These are phyloP conservation scores for Fragaria ananassa DNA, from an alignment of 306 rosid species.

Conservation along the genomic window DNA sequence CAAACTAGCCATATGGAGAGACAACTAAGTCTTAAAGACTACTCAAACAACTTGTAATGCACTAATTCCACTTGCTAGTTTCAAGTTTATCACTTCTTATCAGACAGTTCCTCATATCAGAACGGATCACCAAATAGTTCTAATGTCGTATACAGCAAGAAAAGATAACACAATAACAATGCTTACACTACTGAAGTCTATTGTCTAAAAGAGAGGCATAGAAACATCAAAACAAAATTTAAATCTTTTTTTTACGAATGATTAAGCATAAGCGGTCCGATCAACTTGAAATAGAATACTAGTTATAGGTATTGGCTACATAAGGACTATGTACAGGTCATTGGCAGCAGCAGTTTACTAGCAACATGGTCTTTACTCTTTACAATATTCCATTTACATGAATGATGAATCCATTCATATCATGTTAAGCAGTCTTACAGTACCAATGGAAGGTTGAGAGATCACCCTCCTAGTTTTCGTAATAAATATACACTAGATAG, in stretches of 20 bases:
- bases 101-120: background rate
- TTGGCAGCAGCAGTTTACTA: background rate
- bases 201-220: background rate
- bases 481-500: background rate
- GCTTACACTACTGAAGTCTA: background rate
- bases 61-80: background rate
- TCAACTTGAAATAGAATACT: conserved; percentile 2
- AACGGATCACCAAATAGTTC: background rate
- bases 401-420: background rate
- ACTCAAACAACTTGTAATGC: background rate
- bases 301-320: background rate
- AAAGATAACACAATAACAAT: background rate
- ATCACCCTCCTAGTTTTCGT: background rate
- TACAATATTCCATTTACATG: background rate
- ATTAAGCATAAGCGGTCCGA: no score
- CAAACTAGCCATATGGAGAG: background rate
- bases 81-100: background rate
- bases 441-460: background rate
- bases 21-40: background rate
- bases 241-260: no score
- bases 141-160: background rate
- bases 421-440: background rate
- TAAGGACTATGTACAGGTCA: background rate
- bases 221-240: background rate
- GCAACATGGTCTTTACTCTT: background rate